A percentile compares a stretch with the other conserved stretches of the same genome.
These are phyloP conservation scores for Stephania japonica DNA, from an alignment of 164 flowering plant genomes.

Conservation along the genomic window DNA sequence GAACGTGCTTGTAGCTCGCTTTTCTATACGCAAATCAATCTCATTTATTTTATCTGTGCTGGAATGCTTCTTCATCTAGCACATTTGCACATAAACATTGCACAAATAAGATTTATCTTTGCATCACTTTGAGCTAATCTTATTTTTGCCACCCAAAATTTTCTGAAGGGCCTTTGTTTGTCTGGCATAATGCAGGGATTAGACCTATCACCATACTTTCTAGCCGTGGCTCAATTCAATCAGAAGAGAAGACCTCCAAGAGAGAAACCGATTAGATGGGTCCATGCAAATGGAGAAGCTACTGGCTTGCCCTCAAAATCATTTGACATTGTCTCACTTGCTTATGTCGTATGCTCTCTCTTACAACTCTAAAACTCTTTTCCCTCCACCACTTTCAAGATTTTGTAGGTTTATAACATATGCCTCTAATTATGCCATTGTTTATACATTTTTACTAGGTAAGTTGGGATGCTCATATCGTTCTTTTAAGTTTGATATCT, in stretches of 20 bases:
- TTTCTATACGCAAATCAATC: background rate
- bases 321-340: slow-evolving; percentile 10
- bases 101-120: background rate
- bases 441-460: too few relatives aligned
- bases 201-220: slow-evolving; percentile 9
- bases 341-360: slow-evolving; percentile 5
- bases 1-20: background rate
- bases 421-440: background rate
- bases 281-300: slow-evolving; percentile 9
- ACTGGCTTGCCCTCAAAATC: slow-evolving; percentile 7
- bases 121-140: background rate
- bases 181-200: slow-evolving; percentile 3
- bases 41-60: background rate
- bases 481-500: too few relatives aligned
- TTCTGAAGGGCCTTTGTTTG: background rate
- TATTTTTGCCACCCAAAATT: background rate
- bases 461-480: too few relatives aligned
- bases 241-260: slow-evolving; percentile 3
- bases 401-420: background rate
- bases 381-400: background rate
- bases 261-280: slow-evolving; percentile 7
- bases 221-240: slow-evolving; percentile 10
- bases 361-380: background rate
- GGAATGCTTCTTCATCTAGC: background rate
- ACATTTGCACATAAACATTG: background rate